phyloP scores from a whole-genome alignment of 805 yeast genomes.

The Schizosaccharomyces pombe region DNA sequence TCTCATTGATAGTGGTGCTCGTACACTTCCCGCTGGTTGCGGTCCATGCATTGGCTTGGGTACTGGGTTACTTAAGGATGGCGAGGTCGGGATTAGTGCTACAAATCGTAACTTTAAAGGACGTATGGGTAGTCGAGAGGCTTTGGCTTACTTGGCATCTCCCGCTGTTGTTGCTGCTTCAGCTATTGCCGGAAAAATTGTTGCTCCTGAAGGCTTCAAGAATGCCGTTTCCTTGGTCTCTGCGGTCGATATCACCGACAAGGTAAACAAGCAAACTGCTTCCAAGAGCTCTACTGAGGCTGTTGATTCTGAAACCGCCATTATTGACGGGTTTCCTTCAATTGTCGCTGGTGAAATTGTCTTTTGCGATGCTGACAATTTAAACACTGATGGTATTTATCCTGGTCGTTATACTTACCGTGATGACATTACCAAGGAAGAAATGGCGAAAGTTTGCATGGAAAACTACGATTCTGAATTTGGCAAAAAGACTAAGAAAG shows the following conservation, averaged over 20 bases:
- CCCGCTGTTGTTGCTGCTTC: slow-evolving; percentile 98
- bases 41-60: slow-evolving; percentile 99
- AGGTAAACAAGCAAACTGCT: slow-evolving; percentile 10
- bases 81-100: slow-evolving; percentile 95
- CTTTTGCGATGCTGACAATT: slow-evolving; percentile 75
- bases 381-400: slow-evolving; percentile 90
- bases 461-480: slow-evolving; percentile 91
- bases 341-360: slow-evolving; percentile 76
- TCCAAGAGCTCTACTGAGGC: slow-evolving; percentile 16
- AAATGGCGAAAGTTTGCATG: slow-evolving; percentile 98
- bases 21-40: slow-evolving; percentile 91
- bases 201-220: slow-evolving; percentile 68
- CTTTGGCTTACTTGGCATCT: slow-evolving; percentile 82
- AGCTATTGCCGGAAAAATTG: slow-evolving; percentile 85
- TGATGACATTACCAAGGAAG: slow-evolving; percentile 82
- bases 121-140: slow-evolving; percentile 95
- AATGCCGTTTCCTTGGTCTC: slow-evolving; percentile 14
- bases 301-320: slow-evolving; percentile 33
- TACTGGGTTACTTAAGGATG: slow-evolving; percentile 74
- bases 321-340: slow-evolving; percentile 77
- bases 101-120: slow-evolving; percentile 98
- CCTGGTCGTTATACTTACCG: slow-evolving; percentile 98
- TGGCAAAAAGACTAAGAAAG: slow-evolving; percentile 52
- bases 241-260: slow-evolving; percentile 1
- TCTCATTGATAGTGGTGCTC: slow-evolving; percentile 78